Evolutionary conservation across 805 yeast genomes (phyloP), one percentile per base, ranked within the genome.

Genomic region (Ogataea methanolica): DNA sequence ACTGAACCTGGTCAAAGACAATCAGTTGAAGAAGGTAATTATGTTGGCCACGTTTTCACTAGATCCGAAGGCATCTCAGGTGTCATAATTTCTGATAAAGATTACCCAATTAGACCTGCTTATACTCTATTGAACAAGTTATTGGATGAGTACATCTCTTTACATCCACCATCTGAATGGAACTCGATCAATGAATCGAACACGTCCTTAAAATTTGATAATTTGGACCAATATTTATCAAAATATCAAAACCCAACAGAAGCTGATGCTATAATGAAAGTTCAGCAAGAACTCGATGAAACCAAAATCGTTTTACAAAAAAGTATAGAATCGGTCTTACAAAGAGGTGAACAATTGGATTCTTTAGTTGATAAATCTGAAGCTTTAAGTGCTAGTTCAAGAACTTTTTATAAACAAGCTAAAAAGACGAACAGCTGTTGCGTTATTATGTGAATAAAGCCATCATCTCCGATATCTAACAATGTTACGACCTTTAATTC

Each of bases 351-450:
- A 69, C 90, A 90, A 62, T 79, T 94, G 60, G 99, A 94, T 64
- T 78, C 94, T 38, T 75, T 94, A 58, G 98, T 94, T 38, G 97
- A 92, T 64, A 94, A 94, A 73, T 86, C 96, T 36, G 97, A 91
- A 67, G 96, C 96, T 1, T 76, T 94, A 61, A 85, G 94, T 34
- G 78, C 88, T 17, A 80, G 91, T 46, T 87, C 97, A 21, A 82
- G 92, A 64, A 89, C 90, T 87, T 94, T 94, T 66, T 94, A 92
- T 74, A 91, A 89, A 65, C 97, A 92, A 69, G 98, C 99, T 33
- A 90, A 94, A 75, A 92, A 91, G 69, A 83, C 92, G 12, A 89
- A 89, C 67, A 86, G 95, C 8, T 89, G 97, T 71, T 89, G 97
- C 72, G 73, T 84, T 21, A 74, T 88, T 53, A 77, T 84, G 76